Percentiles rank a stretch among this genome's conserved stretches.
These are phyloP conservation scores for Fusarium irregulare DNA, from an alignment of 2,329 filamentous ascomycete species.

Conservation along the genomic window DNA sequence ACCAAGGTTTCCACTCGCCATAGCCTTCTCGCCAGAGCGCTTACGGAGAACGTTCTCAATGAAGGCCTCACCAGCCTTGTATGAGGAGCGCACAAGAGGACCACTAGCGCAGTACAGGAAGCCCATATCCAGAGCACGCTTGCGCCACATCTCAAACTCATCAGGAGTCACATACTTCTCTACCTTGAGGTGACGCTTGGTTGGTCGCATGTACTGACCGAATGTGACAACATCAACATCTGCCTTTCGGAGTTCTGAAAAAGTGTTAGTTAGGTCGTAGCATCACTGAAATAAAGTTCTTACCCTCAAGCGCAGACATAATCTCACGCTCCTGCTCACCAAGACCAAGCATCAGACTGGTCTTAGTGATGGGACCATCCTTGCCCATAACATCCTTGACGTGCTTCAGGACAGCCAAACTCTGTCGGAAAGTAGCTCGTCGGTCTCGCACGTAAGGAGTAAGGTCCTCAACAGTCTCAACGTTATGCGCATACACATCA, in stretches of 20 bases:
- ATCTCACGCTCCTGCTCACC: slow-evolving; percentile 92
- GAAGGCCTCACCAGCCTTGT: slow-evolving; percentile 98
- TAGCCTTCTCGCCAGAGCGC: slow-evolving; percentile 64
- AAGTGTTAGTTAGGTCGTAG: slow-evolving; percentile 22
- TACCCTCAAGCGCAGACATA: slow-evolving; percentile 78
- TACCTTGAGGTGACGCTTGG: slow-evolving; percentile 97
- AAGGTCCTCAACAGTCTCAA: slow-evolving; percentile 92
- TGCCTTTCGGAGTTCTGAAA: slow-evolving; percentile 77
- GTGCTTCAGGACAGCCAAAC: slow-evolving; percentile 79
- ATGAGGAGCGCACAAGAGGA: slow-evolving; percentile 91
- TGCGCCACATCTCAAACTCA: slow-evolving; percentile 90
- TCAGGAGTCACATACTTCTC: slow-evolving; percentile 94
- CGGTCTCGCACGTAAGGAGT: slow-evolving; percentile 92
- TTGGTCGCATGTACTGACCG: slow-evolving; percentile 99
- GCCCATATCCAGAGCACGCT: slow-evolving; percentile 90
- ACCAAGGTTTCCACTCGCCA: slow-evolving; percentile 51
- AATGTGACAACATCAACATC: slow-evolving; percentile 97
- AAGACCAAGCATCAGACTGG: slow-evolving; percentile 94
- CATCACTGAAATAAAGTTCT: slow-evolving; percentile 34
- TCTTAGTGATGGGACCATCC: slow-evolving; percentile 93
- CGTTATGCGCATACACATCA: slow-evolving; percentile 96
- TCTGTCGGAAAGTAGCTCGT: slow-evolving; percentile 89
- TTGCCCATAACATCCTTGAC: slow-evolving; percentile 79
- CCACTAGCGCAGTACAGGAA: slow-evolving; percentile 97
- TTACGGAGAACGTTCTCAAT: slow-evolving; percentile 98